Percentiles rank a stretch among this genome's conserved stretches.
phyloP scores from a whole-genome alignment of 257 asterid species.

The Solanum clarkiae region DNA sequence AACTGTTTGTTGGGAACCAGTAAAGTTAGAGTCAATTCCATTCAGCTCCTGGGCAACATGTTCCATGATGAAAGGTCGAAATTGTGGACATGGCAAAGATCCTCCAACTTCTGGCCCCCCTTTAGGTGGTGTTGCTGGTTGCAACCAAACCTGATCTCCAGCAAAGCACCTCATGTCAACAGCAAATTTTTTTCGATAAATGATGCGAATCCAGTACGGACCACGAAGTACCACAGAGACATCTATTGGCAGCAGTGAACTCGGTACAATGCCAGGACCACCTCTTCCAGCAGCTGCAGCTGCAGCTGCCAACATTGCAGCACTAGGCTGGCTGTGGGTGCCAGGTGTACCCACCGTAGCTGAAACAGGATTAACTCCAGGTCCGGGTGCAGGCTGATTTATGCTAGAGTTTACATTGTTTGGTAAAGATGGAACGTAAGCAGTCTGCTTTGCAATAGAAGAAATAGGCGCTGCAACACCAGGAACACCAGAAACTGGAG shows the following conservation, averaged over 20 bases:
- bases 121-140: constrained; percentile 99
- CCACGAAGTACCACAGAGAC: constrained; percentile 98
- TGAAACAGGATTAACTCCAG: constrained; percentile 37
- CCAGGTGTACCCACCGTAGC: constrained; percentile 42
- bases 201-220: constrained; percentile 96
- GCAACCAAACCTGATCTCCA: constrained; percentile 99
- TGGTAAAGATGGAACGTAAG: constrained; percentile 38
- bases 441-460: constrained; percentile 62
- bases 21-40: constrained; percentile 77
- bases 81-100: constrained; percentile 97
- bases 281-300: constrained; percentile 90
- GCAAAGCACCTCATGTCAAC: constrained; percentile 99
- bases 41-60: constrained; percentile 98
- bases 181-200: constrained; percentile 89
- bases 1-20: constrained; percentile 76
- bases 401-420: constrained; percentile 38
- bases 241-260: constrained; percentile 95
- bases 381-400: constrained; percentile 56
- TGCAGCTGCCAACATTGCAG: constrained; percentile 76
- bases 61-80: constrained; percentile 98
- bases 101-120: constrained; percentile 91
- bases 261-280: constrained; percentile 98
- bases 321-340: constrained; percentile 40
- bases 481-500: constrained; percentile 85
- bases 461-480: constrained; percentile 44